Evolutionary conservation across 192 early-diverging fungal species (phyloP), one percentile per base, ranked within the genome.

Genomic region (Gaertneriomyces sp.): DNA sequence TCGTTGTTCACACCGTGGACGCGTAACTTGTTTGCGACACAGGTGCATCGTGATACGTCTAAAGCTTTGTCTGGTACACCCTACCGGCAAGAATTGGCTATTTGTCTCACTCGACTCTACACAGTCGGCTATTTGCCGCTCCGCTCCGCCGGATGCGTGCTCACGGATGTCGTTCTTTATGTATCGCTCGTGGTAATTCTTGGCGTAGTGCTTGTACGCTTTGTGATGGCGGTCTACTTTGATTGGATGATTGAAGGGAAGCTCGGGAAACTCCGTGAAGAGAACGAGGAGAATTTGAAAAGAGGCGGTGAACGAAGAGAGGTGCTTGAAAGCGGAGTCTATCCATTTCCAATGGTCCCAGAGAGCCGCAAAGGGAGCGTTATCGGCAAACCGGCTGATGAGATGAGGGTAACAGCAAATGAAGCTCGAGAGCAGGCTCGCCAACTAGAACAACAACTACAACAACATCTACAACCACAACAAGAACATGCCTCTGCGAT

Each of bases 201-300:
- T 10, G 17, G 50, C 6, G 64, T 78, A 2, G 67, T 78, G 12
- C 33, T 75, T 6, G 42, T 63, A 0, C 69, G 73, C 9, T 95
- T 95, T 64, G 69, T 80, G 61, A 76, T 90, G 64, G 91, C 93
- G 0, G 73, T 93, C 33, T 72, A 84, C 42, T 94, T 93, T 77
- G 84, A 85, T 38, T 94, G 92, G 92, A 82, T 90, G 72, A 74
- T 93, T 63, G 85, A 85, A 25, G 79, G 86, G 67, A 72, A 82
- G 41, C 76, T 95, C n/a, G 93, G 93, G 9, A 81, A 83, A 69
- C 83, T 94, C 57, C 45, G 60, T 45, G 7, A 64, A 47, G 47
- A 65, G 14, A 46, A 70, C 20, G 53, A 40, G 33, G 59, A 38
- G 41, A 11, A 16, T 16, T 14, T 14, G 10, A 61, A 41, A 44